phyloP scores from a whole-genome alignment of 345 rosid species.

The Euphorbia tirucalli region DNA sequence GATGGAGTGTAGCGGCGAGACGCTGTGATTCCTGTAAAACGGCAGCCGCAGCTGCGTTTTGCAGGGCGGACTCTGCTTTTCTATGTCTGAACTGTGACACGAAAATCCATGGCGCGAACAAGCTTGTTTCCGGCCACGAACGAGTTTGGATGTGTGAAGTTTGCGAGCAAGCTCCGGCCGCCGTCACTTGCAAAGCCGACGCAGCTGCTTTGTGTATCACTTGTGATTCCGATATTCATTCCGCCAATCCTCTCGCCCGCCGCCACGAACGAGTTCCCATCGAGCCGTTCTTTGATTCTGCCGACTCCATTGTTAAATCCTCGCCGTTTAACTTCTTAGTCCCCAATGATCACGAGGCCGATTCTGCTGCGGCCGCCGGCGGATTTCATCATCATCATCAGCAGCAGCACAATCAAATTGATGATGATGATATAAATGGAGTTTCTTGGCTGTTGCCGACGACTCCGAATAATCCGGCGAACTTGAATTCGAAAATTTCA shows the following conservation, averaged over 20 bases:
- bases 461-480: not conserved
- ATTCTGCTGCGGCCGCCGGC: not conserved
- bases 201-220: slow-evolving; percentile 42
- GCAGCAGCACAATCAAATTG: not conserved
- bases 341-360: not conserved
- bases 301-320: slow-evolving; percentile 16
- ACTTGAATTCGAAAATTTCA: slow-evolving; percentile 4
- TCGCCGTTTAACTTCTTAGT: slow-evolving; percentile 16
- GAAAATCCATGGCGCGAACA: slow-evolving; percentile 28
- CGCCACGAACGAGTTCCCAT: slow-evolving; percentile 43
- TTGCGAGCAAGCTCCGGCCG: slow-evolving; percentile 47
- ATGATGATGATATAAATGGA: slow-evolving; percentile 13
- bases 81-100: slow-evolving; percentile 38
- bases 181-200: slow-evolving; percentile 45
- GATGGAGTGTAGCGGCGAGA: slow-evolving; percentile 22
- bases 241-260: slow-evolving; percentile 43
- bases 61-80: slow-evolving; percentile 37
- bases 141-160: slow-evolving; percentile 43
- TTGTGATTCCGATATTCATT: slow-evolving; percentile 45
- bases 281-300: slow-evolving; percentile 38
- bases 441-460: slow-evolving; percentile 27
- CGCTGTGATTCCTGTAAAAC: slow-evolving; percentile 43
- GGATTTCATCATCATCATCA: not conserved
- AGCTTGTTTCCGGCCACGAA: slow-evolving; percentile 31
- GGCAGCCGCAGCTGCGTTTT: slow-evolving; percentile 31